phyloP scores from a whole-genome alignment of 176 grass and related monocot genomes.

The Tuctoria greenei region DNA sequence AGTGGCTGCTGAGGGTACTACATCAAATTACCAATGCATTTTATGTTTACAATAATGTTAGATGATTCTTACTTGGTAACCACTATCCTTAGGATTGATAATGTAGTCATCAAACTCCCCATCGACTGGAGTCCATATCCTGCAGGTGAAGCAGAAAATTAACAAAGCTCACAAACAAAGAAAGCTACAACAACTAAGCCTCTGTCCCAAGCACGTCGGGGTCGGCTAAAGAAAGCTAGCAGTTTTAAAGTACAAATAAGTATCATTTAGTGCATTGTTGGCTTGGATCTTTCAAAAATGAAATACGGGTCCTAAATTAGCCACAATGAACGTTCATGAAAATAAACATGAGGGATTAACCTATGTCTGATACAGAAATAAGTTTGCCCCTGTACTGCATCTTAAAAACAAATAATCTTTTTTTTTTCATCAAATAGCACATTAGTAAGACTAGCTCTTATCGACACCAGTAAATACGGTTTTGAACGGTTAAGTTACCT shows the following conservation, averaged over 20 bases:
- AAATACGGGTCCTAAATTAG: conserved; percentile 22
- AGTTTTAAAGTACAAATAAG: conserved; percentile 3
- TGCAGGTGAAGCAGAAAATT: conserved; percentile 39
- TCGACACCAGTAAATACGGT: conserved; percentile 9
- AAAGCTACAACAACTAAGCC: too few relatives aligned
- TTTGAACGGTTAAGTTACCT: conserved; percentile 46
- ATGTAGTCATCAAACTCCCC: conserved; percentile 99
- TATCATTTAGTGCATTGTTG: conserved; percentile 19
- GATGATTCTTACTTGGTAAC: conserved; percentile 88
- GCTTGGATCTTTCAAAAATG: not conserved
- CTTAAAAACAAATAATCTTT: not conserved
- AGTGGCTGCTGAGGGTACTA: conserved; percentile 20
- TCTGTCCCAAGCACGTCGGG: too few relatives aligned
- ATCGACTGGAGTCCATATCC: conserved; percentile 95
- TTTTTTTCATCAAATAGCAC: conserved; percentile 18
- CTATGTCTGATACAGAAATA: not conserved
- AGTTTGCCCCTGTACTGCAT: not conserved
- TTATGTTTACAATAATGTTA: conserved; percentile 19
- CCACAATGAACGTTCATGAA: conserved; percentile 1
- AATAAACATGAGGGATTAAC: not conserved
- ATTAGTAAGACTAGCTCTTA: conserved; percentile 3
- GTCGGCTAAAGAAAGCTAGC: too few relatives aligned
- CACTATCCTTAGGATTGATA: conserved; percentile 94
- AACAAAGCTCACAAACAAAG: not conserved
- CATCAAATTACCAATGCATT: conserved; percentile 2